Conservation (phyloP, 805 yeast genomes). For the Torulaspora delbrueckii region DNA sequence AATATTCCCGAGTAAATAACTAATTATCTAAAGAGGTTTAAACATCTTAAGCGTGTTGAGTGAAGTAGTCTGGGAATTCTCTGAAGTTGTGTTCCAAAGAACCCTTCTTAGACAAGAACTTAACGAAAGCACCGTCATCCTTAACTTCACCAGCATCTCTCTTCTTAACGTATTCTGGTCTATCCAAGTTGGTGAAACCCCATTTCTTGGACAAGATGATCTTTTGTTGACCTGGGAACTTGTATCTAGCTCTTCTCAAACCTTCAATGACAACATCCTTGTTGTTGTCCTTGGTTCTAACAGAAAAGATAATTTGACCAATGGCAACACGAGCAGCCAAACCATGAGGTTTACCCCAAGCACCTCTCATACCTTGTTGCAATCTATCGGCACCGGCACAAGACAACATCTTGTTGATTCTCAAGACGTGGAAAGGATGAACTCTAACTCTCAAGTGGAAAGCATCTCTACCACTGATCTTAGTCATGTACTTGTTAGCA, state of each 20-base stretch:
- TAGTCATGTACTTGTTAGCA: constrained; percentile 99
- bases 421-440: constrained; percentile 99
- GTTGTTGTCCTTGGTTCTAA: constrained; percentile 97
- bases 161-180: constrained; percentile 91
- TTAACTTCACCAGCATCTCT: constrained; percentile 97
- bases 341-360: constrained; percentile 99
- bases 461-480: constrained; percentile 95
- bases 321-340: constrained; percentile 98
- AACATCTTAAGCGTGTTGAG: constrained; percentile 39
- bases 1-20: neutral
- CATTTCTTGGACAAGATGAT: constrained; percentile 99
- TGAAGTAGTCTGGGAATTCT: constrained; percentile 84
- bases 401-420: constrained; percentile 99
- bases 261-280: constrained; percentile 97
- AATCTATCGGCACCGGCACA: constrained; percentile 99
- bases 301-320: constrained; percentile 97
- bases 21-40: neutral
- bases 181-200: constrained; percentile 99
- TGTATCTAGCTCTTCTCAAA: constrained; percentile 99
- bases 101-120: constrained; percentile 97
- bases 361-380: constrained; percentile 99
- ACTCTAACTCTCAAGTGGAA: constrained; percentile 99
- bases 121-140: constrained; percentile 99
- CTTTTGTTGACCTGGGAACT: constrained; percentile 99
- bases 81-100: constrained; percentile 84